Conservation (phyloP, 2,329 filamentous ascomycete species). For the Exserohilum rostratum region DNA sequence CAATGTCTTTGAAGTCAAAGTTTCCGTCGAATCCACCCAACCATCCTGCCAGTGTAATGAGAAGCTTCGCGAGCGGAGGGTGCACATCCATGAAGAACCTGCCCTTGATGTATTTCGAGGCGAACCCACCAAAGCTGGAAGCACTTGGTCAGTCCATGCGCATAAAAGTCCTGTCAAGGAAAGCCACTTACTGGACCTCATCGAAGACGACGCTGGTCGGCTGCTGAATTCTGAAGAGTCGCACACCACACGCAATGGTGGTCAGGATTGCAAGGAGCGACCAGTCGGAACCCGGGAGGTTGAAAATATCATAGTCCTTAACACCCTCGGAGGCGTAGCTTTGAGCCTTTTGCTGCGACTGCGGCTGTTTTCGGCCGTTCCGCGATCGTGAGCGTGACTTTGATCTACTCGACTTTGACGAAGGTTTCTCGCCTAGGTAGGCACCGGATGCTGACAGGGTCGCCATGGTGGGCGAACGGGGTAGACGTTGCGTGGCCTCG, state of each 20-base stretch:
- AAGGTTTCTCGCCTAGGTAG: conserved; percentile 42
- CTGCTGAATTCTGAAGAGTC: conserved; percentile 94
- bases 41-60: conserved; percentile 94
- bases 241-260: conserved; percentile 75
- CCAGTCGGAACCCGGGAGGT: conserved; percentile 83
- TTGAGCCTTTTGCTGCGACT: conserved; percentile 31
- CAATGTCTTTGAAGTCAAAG: conserved; percentile 99
- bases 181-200: conserved; percentile 88
- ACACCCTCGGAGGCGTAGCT: conserved; percentile 81
- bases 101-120: conserved; percentile 98
- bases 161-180: background rate
- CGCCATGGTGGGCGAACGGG: conserved; percentile 45
- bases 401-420: conserved; percentile 42
- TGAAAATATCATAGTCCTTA: conserved; percentile 88
- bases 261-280: conserved; percentile 75
- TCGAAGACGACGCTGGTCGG: conserved; percentile 97
- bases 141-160: conserved; percentile 26
- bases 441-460: conserved; percentile 36
- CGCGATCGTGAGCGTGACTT: conserved; percentile 42
- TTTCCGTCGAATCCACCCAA: conserved; percentile 91
- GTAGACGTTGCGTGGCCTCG: conserved; percentile 25
- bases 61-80: conserved; percentile 92
- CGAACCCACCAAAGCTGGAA: conserved; percentile 91
- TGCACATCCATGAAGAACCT: conserved; percentile 99
- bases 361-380: conserved; percentile 43